Percentiles rank a stretch among this genome's conserved stretches.
Conservation (phyloP, 352 stramenopile genomes). For the Phytophthora brassicae region DNA sequence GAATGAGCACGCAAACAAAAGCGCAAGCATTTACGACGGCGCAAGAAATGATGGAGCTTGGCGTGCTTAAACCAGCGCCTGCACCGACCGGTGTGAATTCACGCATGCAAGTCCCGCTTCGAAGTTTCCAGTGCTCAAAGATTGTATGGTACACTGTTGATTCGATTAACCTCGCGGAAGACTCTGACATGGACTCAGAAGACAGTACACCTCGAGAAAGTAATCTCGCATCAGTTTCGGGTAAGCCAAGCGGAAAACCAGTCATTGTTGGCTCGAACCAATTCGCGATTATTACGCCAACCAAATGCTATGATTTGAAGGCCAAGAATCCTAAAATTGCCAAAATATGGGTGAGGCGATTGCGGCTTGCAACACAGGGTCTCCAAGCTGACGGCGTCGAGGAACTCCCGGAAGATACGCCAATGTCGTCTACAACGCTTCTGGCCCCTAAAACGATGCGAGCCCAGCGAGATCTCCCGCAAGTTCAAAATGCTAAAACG, state of each 20-base stretch:
- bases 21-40: conserved; percentile 67
- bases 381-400: conserved; percentile 11
- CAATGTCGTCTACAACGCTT: conserved; percentile 22
- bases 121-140: conserved; percentile 79
- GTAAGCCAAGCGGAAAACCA: conserved; percentile 26
- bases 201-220: conserved; percentile 39
- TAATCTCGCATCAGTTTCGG: conserved; percentile 6
- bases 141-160: conserved; percentile 80
- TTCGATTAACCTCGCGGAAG: conserved; percentile 71
- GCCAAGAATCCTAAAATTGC: conserved; percentile 74
- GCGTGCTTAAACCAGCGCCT: conserved; percentile 58
- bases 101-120: conserved; percentile 21
- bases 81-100: conserved; percentile 12
- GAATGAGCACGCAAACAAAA: conserved; percentile 56
- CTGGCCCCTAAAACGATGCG: conserved; percentile 34
- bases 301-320: conserved; percentile 87
- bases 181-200: conserved; percentile 74
- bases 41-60: conserved; percentile 77
- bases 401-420: conserved; percentile 35
- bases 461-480: conserved; percentile 36
- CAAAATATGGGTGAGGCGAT: conserved; percentile 63
- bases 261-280: conserved; percentile 56
- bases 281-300: conserved; percentile 87
- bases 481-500: conserved; percentile 81
- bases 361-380: conserved; percentile 67